These are phyloP conservation scores for Microcyclospora tardicrescens DNA, from an alignment of 2,329 filamentous ascomycete species.

Conservation along the genomic window DNA sequence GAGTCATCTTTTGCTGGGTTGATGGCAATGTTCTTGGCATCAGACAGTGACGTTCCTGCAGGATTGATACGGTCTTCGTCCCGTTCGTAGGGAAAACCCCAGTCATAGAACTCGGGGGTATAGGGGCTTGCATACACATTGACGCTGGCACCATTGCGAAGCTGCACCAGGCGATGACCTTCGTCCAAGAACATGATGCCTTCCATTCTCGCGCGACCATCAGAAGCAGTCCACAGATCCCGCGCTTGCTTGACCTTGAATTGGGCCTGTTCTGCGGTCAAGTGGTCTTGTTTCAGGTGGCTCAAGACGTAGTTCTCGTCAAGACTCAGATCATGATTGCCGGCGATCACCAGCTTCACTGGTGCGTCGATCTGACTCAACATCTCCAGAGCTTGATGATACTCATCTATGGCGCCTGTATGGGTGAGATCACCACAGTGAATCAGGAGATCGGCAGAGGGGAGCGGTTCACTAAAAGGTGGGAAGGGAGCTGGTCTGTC, in stretches of 20 bases:
- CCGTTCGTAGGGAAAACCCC: constrained; percentile 41
- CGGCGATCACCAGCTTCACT: constrained; percentile 49
- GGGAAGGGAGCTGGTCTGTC: neutral
- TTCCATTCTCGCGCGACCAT: constrained; percentile 24
- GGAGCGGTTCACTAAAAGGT: constrained; percentile 29
- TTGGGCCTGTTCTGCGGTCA: constrained; percentile 2
- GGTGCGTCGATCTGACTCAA: constrained; percentile 38
- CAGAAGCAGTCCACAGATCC: constrained; percentile 10
- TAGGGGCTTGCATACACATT: constrained; percentile 43
- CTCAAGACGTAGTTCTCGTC: constrained; percentile 25
- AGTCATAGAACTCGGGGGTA: constrained; percentile 41
- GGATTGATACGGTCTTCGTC: constrained; percentile 41
- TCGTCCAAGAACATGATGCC: constrained; percentile 46
- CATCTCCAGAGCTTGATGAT: constrained; percentile 34
- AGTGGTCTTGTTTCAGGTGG: constrained; percentile 2
- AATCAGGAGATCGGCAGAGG: constrained; percentile 40
- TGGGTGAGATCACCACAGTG: constrained; percentile 49
- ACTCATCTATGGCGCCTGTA: constrained; percentile 36
- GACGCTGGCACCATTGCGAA: constrained; percentile 38
- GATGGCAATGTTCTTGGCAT: constrained; percentile 18
- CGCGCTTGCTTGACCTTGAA: constrained; percentile 4
- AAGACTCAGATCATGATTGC: constrained; percentile 49
- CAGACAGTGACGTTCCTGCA: constrained; percentile 14
- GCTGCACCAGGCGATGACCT: constrained; percentile 33
- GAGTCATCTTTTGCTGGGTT: constrained; percentile 31